phyloP scores from a whole-genome alignment of 345 rosid genomes.

The Lepidium sativum region DNA sequence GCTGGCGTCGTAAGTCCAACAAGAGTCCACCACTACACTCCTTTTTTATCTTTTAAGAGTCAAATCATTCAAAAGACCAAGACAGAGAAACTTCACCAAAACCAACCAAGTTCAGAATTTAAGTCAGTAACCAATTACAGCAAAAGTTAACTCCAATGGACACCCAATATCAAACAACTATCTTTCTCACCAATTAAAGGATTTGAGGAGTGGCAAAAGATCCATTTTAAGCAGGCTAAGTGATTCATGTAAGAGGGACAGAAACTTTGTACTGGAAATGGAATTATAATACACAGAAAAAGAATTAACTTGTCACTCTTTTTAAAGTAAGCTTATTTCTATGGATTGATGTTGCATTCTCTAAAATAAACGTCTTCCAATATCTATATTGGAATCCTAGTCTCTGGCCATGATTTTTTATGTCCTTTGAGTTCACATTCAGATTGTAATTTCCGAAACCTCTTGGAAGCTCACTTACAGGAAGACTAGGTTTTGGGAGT shows the following conservation, averaged over 20 bases:
- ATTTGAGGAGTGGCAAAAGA: not conserved
- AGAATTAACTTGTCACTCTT: not conserved
- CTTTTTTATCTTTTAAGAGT: not conserved
- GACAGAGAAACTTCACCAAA: not conserved
- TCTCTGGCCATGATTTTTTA: not conserved
- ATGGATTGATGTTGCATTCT: not conserved
- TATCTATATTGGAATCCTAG: not conserved
- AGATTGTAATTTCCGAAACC: not conserved
- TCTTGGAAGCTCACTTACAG: not conserved
- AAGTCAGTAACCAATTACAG: not conserved
- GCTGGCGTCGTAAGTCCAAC: conserved; percentile 19
- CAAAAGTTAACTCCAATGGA: not conserved
- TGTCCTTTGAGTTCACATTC: not conserved
- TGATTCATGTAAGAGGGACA: not conserved
- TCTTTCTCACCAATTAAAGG: not conserved
- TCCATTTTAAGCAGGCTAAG: no score
- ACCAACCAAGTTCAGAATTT: not conserved
- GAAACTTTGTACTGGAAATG: no score
- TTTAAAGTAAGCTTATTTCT: not conserved
- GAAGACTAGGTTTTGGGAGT: not conserved
- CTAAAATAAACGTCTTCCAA: not conserved
- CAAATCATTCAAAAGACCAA: conserved; percentile 13
- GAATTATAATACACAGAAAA: no score
- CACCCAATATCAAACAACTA: not conserved
- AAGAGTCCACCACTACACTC: conserved; percentile 17